A percentile compares a stretch with the other conserved stretches of the same genome.
phyloP scores from a whole-genome alignment of 2,329 filamentous ascomycete genomes.

The Ascochyta koolunga region DNA sequence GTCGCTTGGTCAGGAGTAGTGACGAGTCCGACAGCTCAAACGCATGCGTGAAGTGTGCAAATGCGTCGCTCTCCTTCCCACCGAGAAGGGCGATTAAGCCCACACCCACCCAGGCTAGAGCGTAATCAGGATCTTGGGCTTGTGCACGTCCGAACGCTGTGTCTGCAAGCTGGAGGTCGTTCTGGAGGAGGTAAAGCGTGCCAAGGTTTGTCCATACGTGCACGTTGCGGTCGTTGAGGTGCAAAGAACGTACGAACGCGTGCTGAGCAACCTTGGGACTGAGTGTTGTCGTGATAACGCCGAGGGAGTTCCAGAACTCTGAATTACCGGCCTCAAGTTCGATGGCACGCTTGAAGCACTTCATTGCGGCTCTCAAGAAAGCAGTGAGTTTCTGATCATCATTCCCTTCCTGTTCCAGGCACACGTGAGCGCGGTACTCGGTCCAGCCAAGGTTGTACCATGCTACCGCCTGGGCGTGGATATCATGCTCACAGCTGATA shows the following conservation, averaged over 20 bases:
- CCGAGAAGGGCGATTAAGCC: slow-evolving; percentile 80
- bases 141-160: slow-evolving; percentile 89
- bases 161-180: slow-evolving; percentile 85
- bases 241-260: slow-evolving; percentile 88
- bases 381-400: slow-evolving; percentile 58
- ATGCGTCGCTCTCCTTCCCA: slow-evolving; percentile 77
- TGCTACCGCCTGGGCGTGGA: slow-evolving; percentile 90
- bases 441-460: slow-evolving; percentile 98
- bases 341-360: slow-evolving; percentile 93
- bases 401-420: slow-evolving; percentile 56
- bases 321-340: slow-evolving; percentile 92
- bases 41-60: slow-evolving; percentile 87
- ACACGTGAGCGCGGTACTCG: slow-evolving; percentile 80
- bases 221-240: slow-evolving; percentile 85
- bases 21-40: slow-evolving; percentile 89
- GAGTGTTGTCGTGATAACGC: slow-evolving; percentile 84
- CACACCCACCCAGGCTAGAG: slow-evolving; percentile 92
- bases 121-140: slow-evolving; percentile 91
- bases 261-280: slow-evolving; percentile 91
- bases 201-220: slow-evolving; percentile 91
- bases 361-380: slow-evolving; percentile 80
- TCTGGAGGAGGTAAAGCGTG: slow-evolving; percentile 81
- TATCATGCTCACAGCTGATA: slow-evolving; percentile 71
- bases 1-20: slow-evolving; percentile 72
- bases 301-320: slow-evolving; percentile 97